Conservation (phyloP, 257 asterid species). For the Plantago ovata region DNA sequence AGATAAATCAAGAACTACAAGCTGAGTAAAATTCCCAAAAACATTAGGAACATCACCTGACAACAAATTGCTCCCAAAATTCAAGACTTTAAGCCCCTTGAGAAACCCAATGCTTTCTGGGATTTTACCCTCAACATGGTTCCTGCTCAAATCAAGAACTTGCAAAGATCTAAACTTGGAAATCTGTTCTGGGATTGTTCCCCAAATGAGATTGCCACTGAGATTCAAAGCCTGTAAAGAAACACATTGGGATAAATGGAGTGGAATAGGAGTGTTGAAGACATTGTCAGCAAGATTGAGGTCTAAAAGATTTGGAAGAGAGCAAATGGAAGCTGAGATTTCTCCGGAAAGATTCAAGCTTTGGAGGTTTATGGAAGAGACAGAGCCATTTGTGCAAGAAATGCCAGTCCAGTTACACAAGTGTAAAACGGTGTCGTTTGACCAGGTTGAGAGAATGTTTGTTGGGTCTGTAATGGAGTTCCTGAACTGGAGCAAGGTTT, state of each 20-base stretch:
- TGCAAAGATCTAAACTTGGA: conserved; percentile 50
- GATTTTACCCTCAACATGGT: conserved; percentile 70
- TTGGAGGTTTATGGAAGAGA: conserved; percentile 57
- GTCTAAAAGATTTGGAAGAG: conserved; percentile 44
- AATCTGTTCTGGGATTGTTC: conserved; percentile 74
- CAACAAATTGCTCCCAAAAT: conserved; percentile 64
- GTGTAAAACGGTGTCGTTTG: conserved; percentile 45
- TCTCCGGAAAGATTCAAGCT: conserved; percentile 76
- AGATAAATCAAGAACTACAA: conserved; percentile 70
- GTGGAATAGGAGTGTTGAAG: conserved; percentile 76
- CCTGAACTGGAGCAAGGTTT: conserved; percentile 65
- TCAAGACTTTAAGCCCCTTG: conserved; percentile 51
- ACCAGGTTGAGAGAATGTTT: conserved; percentile 56
- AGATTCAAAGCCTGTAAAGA: conserved; percentile 54
- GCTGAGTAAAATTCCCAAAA: conserved; percentile 66
- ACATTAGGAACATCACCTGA: conserved; percentile 59
- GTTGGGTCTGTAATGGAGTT: conserved; percentile 59
- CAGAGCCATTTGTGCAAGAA: conserved; percentile 42
- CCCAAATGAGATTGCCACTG: conserved; percentile 80
- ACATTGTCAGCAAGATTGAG: conserved; percentile 67
- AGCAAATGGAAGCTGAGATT: conserved; percentile 64
- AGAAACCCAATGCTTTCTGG: conserved; percentile 62
- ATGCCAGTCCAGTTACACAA: conserved; percentile 86
- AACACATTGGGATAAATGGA: conserved; percentile 60
- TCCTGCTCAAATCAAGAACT: conserved; percentile 63